Base-by-base conservation (phyloP, 495 filamentous ascomycete genomes). In the Penicillium daleae region DNA sequence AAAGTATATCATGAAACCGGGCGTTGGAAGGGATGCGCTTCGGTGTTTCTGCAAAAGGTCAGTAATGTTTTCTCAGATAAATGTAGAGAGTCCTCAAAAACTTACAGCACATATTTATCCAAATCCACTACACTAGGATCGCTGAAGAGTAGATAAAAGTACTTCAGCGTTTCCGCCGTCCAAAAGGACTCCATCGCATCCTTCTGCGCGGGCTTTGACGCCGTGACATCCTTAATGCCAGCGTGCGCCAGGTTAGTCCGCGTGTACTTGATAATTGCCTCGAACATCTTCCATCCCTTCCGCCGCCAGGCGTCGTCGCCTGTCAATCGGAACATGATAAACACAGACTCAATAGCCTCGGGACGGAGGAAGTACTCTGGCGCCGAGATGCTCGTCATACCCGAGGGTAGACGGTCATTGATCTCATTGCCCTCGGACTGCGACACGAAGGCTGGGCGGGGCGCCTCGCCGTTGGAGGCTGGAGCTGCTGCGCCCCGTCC, bases 261-360 rank as follows among this genome's bases (percentile, higher is more conserved):
- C 13, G 92, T 94, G 61, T 87, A 75, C 59, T 82, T 81, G 31
- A 87, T 76, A 64, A 96, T 83, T 9, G 92, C 83, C 69, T 89
- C 76, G 71, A 93, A 97, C 93, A 97, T 97, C 53, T 86, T 83
- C 93, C 93, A 97, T 21, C 92, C 93, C 66, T 90, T 90, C 59
- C 90, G 86, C 57, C 92, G 91, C 92, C 92, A 97, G 50, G 77
- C 72, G 0, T 82, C 73, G 58, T 95, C 90, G 56, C 92, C 93
- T 0, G 92, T 97, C 64, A 95, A 88, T 68, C 93, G 90, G 80
- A 90, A 96, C 90, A 97, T 92, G 80, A 96, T 93, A 83, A 92
- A 97, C 15, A 97, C 92, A 2, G 91, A 96, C 73, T 97, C 93
- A 65, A 97, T 96, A 3, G 93, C 93, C 80, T 97, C 93, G 48